These are phyloP conservation scores for Naumovozyma dairenensis DNA, from an alignment of 805 yeast genomes.

Conservation along the genomic window DNA sequence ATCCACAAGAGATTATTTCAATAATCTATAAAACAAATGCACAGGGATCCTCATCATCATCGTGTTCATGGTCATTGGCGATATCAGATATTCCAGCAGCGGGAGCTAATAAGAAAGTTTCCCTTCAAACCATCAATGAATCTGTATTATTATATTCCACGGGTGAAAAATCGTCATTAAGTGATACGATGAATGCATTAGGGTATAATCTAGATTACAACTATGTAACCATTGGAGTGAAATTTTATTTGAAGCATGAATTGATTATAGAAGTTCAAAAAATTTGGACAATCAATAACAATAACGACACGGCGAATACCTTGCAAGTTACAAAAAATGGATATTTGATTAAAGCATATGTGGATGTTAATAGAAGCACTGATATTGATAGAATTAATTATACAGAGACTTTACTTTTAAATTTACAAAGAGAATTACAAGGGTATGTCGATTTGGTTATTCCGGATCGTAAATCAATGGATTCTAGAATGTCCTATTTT, in stretches of 20 bases:
- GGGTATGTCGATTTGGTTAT: conserved; percentile 60
- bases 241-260: conserved; percentile 20
- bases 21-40: conserved; percentile 1
- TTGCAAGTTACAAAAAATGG: conserved; percentile 45
- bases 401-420: conserved; percentile 53
- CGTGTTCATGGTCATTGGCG: conserved; percentile 48
- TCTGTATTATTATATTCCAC: conserved; percentile 27
- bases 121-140: conserved; percentile 60
- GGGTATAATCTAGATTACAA: conserved; percentile 57
- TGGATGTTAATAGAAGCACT: conserved; percentile 62
- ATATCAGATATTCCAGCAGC: conserved; percentile 69
- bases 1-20: conserved; percentile 2
- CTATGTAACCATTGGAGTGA: conserved; percentile 22
- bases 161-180: conserved; percentile 28
- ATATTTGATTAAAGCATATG: conserved; percentile 52
- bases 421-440: conserved; percentile 52
- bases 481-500: conserved; percentile 60
- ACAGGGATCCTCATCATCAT: neutral
- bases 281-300: conserved; percentile 23
- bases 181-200: conserved; percentile 42
- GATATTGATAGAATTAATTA: conserved; percentile 63
- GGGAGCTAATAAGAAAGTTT: conserved; percentile 48
- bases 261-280: conserved; percentile 23
- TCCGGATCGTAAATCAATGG: conserved; percentile 77
- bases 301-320: conserved; percentile 22